These are phyloP conservation scores for Diaporthe amygdali DNA, from an alignment of 2,329 filamentous ascomycete species.

Conservation along the genomic window DNA sequence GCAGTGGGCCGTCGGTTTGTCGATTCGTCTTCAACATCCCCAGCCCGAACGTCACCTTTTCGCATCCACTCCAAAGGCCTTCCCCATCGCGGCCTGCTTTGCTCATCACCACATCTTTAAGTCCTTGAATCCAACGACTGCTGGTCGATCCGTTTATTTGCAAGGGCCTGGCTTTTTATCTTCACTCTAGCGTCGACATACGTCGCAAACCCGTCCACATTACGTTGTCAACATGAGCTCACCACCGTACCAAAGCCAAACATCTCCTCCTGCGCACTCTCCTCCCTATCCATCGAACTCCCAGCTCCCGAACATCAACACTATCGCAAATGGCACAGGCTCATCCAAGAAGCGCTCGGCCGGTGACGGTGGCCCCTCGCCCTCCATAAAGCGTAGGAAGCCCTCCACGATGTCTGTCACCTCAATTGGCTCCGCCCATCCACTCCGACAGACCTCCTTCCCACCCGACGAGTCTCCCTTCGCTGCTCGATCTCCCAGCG, in stretches of 20 bases:
- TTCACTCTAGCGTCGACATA: neutral
- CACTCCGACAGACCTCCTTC: conserved; percentile 82
- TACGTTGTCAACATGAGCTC: conserved; percentile 54
- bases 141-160: neutral
- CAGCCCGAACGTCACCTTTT: neutral
- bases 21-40: neutral
- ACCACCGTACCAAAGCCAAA: conserved; percentile 50
- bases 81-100: neutral
- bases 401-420: conserved; percentile 65
- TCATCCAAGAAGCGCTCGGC: conserved; percentile 68
- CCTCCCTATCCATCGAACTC: conserved; percentile 58
- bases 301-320: conserved; percentile 47
- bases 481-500: conserved; percentile 66
- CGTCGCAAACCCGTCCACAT: neutral
- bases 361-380: conserved; percentile 54
- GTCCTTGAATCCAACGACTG: neutral
- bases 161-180: neutral
- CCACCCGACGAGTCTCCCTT: conserved; percentile 68
- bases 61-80: neutral
- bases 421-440: conserved; percentile 61
- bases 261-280: conserved; percentile 58
- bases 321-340: conserved; percentile 9
- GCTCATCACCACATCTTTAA: no score
- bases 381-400: conserved; percentile 71
- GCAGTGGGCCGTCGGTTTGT: neutral